These are phyloP conservation scores for Zygoascus bituminiphila DNA, from an alignment of 805 yeast genomes.

Conservation along the genomic window DNA sequence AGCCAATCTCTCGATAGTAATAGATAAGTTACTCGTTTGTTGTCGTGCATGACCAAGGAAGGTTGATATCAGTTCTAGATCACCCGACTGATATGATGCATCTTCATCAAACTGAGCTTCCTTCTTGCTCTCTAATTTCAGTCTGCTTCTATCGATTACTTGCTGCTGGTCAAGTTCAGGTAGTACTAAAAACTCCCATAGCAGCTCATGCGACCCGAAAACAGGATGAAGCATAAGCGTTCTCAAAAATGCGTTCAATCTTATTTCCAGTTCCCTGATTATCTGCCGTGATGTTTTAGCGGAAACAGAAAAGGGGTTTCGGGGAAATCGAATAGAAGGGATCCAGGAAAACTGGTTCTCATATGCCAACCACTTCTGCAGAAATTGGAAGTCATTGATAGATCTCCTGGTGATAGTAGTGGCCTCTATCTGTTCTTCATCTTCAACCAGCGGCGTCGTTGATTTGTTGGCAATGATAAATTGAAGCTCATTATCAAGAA, in stretches of 20 bases:
- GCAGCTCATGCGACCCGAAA: slow-evolving; percentile 30
- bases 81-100: slow-evolving; percentile 15
- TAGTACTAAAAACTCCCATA: slow-evolving; percentile 36
- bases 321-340: slow-evolving; percentile 24
- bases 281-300: slow-evolving; percentile 24
- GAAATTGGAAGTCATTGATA: slow-evolving; percentile 26
- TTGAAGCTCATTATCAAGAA: slow-evolving; percentile 12
- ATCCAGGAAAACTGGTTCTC: slow-evolving; percentile 33
- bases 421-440: background rate
- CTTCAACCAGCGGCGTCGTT: background rate
- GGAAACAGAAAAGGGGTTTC: slow-evolving; percentile 25
- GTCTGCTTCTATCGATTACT: slow-evolving; percentile 20
- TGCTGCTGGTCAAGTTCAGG: slow-evolving; percentile 19
- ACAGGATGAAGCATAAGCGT: slow-evolving; percentile 35
- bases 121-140: slow-evolving; percentile 20
- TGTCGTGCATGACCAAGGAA: slow-evolving; percentile 20
- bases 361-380: slow-evolving; percentile 27
- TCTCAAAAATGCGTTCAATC: slow-evolving; percentile 42
- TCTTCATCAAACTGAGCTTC: slow-evolving; percentile 18
- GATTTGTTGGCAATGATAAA: slow-evolving; percentile 13
- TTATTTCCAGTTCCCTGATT: slow-evolving; percentile 34
- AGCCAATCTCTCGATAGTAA: slow-evolving; percentile 7
- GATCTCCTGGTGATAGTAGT: slow-evolving; percentile 23
- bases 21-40: slow-evolving; percentile 13
- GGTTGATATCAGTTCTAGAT: slow-evolving; percentile 17